Evolutionary conservation across 306 rosid genomes (phyloP), one percentile per base, ranked within the genome.

Genomic region (Trifolium repens): DNA sequence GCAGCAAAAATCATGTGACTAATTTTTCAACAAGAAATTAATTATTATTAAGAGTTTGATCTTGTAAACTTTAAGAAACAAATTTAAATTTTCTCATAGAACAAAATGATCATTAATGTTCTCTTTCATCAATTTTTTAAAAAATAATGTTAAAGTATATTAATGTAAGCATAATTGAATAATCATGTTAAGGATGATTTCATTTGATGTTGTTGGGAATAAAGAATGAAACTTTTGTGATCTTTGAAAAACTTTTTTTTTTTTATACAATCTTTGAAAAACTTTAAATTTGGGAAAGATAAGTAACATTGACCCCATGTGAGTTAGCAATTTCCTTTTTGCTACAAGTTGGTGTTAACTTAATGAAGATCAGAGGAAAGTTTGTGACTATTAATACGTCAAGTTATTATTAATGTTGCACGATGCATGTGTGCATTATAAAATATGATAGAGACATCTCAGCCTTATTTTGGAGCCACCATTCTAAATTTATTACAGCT

Each of bases 131-230:
- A 35, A 35, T 35, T 35, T 35, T 35, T 5, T 0, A 35, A 35
- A 35, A 35, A 4, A 5, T 11, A 44, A 44, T 4, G 46, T 57
- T 32, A n/a, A 53, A 44, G 58, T 39, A 15, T 47, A 47, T 13
- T 46, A 61, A 43, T 35, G 54, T 44, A 54, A 35, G 67, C 72
- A 72, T 15, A 49, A 22, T 58, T 77, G 53, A 66, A 72, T 54
- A 72, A 64, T 77, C 67, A 39, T 71, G 14, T 68, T 80, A 81
- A 53, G 74, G 69, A 52, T 80, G 63, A 44, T 54, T 70, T 62
- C 37, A 50, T 53, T n/a, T 54, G 49, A 5, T 57, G 17, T 19
- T 76, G 44, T 17, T 55, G 57, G 10, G n/a, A 34, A 34, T 46
- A 19, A 52, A 78, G 24, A 8, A 67, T 49, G 59, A 10, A 52